Conservation (phyloP, 2,329 filamentous ascomycete genomes). For the Aspergillus bombycis region DNA sequence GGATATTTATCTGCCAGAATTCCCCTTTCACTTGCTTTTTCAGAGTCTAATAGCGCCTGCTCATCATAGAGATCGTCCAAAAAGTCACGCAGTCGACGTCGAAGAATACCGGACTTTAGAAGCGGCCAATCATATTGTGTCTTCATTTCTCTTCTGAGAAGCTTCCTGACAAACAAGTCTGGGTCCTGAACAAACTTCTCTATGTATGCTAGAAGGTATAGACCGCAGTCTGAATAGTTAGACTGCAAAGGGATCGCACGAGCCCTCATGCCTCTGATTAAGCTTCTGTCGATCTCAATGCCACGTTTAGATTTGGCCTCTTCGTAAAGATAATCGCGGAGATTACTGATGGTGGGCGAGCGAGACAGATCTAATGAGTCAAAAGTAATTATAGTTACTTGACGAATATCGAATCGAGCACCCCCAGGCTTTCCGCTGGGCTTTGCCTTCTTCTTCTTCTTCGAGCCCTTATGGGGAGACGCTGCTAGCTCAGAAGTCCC, state of each 20-base stretch:
- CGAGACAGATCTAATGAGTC: constrained; percentile 78
- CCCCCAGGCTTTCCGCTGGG: constrained; percentile 31
- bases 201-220: constrained; percentile 84
- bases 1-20: constrained; percentile 33
- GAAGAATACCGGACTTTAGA: constrained; percentile 60
- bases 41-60: constrained; percentile 49
- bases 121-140: constrained; percentile 58
- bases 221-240: constrained; percentile 87
- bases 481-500: constrained; percentile 17
- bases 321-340: constrained; percentile 76
- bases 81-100: constrained; percentile 66
- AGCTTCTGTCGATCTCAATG: constrained; percentile 48
- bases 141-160: constrained; percentile 68
- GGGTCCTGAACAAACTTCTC: constrained; percentile 79
- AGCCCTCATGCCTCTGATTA: constrained; percentile 67
- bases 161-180: constrained; percentile 66
- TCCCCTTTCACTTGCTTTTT: constrained; percentile 44
- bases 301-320: constrained; percentile 70
- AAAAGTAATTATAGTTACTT: constrained; percentile 78
- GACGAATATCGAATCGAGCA: constrained; percentile 52
- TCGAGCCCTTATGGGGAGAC: constrained; percentile 19
- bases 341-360: constrained; percentile 62
- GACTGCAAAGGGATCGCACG: constrained; percentile 75
- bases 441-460: constrained; percentile 31
- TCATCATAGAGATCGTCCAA: constrained; percentile 65